Base-by-base conservation (phyloP, 108 stramenopile species). In the Stephanodiscus minutulus region DNA sequence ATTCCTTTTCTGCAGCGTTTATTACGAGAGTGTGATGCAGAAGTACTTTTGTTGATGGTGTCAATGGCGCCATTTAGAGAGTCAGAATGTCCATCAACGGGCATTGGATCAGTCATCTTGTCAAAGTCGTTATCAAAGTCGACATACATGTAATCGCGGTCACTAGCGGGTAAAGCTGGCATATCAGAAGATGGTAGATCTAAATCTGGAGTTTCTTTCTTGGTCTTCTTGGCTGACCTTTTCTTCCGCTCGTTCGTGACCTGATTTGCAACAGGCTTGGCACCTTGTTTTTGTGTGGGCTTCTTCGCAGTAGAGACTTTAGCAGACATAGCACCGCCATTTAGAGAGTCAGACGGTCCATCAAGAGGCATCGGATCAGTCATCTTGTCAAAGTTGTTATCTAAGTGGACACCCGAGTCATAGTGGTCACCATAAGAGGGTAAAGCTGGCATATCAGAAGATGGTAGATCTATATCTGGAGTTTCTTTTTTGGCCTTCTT, bases 71-170 rank as follows among this genome's bases (percentile, higher is more conserved):
- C 18, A 58, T 35, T 58, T 35, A 15, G 36, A 36, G 9, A 17
- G n/a, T 41, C 43, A 20, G 68, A 58, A 49, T 47, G 69, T 8
- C 66, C 54, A 31, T 36, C 10, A n/a, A 56, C n/a, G n/a, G n/a
- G n/a, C n/a, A n/a, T n/a, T n/a, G n/a, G 37, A 57, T 35, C 24
- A 39, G 50, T 55, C 3, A 44, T 27, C 5, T 67, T 52, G 31
- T 54, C 53, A 21, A 56, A 56, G 22, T 54, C 54, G 22, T 39
- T 29, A 17, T 56, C 66, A 68, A 68, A 68, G 1, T 54, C 54
- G 41, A 68, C 13, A 55, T 56, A 33, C 66, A 41, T 55, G 6
- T 7, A n/a, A 37, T 67, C n/a, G 25, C 9, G 1, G 46, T 39
- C 20, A 21, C 36, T 31, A 52, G 65, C 11, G 53, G 65, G 50